Evolutionary conservation across 768 basidiomycete genomes (phyloP).

Genomic region (Suillus tomentosus): DNA sequence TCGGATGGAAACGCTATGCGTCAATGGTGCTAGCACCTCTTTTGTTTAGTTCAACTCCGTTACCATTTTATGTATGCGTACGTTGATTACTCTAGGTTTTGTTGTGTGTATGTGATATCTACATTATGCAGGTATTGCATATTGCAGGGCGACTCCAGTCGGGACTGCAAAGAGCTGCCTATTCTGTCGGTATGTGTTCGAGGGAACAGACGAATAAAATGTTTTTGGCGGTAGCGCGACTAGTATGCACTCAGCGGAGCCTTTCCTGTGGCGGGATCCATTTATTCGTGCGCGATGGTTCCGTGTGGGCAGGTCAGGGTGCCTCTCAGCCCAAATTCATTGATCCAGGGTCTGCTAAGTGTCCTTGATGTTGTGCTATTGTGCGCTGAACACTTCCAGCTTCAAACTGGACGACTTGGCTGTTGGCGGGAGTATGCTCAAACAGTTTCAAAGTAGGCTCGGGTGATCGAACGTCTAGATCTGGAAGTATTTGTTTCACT

Average conservation of each 20-base stretch:
- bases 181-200: background rate
- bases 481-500: background rate
- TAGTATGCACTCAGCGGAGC: background rate
- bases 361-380: background rate
- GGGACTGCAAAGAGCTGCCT: background rate
- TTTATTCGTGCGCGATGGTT: background rate
- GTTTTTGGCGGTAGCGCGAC: too few species aligned
- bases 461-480: background rate
- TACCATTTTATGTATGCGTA: conserved; percentile 20
- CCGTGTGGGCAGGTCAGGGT: background rate
- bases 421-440: background rate
- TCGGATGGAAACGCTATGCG: conserved; percentile 9
- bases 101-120: conserved; percentile 8
- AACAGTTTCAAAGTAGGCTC: background rate
- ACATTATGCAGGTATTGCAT: conserved; percentile 14
- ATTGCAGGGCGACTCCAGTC: conserved; percentile 2
- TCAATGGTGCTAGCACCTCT: conserved; percentile 11
- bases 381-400: background rate
- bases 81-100: conserved; percentile 25
- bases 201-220: background rate
- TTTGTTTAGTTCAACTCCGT: conserved; percentile 20
- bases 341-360: background rate
- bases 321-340: background rate
- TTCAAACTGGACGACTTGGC: background rate
- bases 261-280: background rate